Percentiles rank a stretch among this genome's conserved stretches.
Conservation (phyloP, 2,329 filamentous ascomycete genomes). For the Ciborinia camelliae region DNA sequence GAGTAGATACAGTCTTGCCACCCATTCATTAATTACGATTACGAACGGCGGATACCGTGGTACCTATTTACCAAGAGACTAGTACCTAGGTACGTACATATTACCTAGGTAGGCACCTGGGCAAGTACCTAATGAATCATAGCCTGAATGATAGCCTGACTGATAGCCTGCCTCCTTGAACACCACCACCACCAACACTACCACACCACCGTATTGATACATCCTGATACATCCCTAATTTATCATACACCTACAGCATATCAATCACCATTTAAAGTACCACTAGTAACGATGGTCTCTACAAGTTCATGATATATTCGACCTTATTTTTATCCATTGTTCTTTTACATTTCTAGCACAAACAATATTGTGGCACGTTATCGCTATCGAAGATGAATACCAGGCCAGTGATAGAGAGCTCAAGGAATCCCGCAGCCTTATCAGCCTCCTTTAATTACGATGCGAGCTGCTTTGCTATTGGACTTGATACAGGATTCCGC, state of each 20-base stretch:
- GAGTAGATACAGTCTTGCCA: background rate
- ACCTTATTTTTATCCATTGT: background rate
- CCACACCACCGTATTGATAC: too few species aligned
- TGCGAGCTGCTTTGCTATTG: slow-evolving; percentile 80
- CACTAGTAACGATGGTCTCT: background rate
- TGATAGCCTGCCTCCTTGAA: background rate
- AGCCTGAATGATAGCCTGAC: slow-evolving; percentile 4
- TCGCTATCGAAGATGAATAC: slow-evolving; percentile 70
- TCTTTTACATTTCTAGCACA: background rate
- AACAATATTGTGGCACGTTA: slow-evolving; percentile 3
- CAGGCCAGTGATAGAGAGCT: slow-evolving; percentile 76
- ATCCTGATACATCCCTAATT: background rate
- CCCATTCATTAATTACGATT: background rate
- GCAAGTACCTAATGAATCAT: too few species aligned
- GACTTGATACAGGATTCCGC: slow-evolving; percentile 80
- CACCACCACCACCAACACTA: background rate
- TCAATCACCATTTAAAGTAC: background rate
- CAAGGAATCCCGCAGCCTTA: slow-evolving; percentile 69
- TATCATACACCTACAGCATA: background rate
- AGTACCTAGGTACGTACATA: too few species aligned
- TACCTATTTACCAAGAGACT: too few species aligned
- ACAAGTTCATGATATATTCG: background rate
- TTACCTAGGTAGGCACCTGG: too few species aligned
- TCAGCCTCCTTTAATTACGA: slow-evolving; percentile 85
- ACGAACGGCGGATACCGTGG: background rate